These are phyloP conservation scores for Ustilago lituana DNA, from an alignment of 1,284 basidiomycete genomes.

Conservation along the genomic window DNA sequence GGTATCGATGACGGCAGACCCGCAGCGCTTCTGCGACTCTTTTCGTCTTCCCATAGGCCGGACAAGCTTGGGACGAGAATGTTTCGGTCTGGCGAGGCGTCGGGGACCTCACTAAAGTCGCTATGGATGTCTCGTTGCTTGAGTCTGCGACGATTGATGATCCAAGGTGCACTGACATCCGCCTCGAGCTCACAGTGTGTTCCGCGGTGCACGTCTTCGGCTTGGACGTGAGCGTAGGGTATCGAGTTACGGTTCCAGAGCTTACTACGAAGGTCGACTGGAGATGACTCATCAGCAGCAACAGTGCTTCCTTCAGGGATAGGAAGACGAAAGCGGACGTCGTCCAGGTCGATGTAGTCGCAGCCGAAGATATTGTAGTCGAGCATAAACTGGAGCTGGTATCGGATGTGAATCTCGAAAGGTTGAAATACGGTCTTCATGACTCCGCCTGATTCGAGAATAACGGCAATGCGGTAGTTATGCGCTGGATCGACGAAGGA, in stretches of 20 bases:
- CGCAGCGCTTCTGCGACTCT: constrained; percentile 72
- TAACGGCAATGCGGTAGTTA: constrained; percentile 55
- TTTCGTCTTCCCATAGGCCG: constrained; percentile 95
- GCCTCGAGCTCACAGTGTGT: constrained; percentile 83
- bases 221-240: constrained; percentile 38
- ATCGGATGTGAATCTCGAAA: constrained; percentile 86
- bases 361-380: constrained; percentile 96
- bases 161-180: constrained; percentile 81
- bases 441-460: constrained; percentile 58
- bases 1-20: constrained; percentile 55
- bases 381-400: constrained; percentile 89
- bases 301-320: constrained; percentile 67
- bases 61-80: constrained; percentile 86
- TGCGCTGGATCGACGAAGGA: constrained; percentile 73
- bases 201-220: constrained; percentile 67
- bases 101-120: constrained; percentile 67
- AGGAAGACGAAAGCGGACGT: constrained; percentile 71
- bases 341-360: constrained; percentile 79
- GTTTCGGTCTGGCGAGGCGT: constrained; percentile 68
- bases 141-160: constrained; percentile 81
- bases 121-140: constrained; percentile 79
- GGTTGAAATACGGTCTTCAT: constrained; percentile 75
- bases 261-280: constrained; percentile 24
- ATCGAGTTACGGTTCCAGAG: constrained; percentile 41
- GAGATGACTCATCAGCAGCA: constrained; percentile 15